These are phyloP conservation scores for Psophocarpus tetragonolobus DNA, from an alignment of 306 rosid genomes.

Conservation along the genomic window DNA sequence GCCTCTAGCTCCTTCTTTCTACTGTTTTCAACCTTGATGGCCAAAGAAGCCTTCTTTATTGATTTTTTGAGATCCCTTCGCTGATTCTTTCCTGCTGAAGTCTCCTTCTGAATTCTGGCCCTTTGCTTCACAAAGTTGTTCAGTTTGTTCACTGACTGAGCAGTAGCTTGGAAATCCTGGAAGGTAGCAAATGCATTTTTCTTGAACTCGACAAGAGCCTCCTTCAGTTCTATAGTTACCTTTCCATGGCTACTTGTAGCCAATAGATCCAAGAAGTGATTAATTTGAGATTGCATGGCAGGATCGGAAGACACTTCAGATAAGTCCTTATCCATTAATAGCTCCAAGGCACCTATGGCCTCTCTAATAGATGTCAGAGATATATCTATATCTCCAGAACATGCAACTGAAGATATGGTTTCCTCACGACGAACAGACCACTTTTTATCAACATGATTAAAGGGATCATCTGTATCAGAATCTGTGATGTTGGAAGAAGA, in stretches of 20 bases:
- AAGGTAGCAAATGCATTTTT: not conserved
- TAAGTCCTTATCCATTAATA: not conserved
- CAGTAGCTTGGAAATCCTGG: conserved; percentile 7
- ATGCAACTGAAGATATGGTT: not conserved
- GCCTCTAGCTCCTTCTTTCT: not conserved
- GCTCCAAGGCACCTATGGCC: not conserved
- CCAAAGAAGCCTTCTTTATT: not conserved
- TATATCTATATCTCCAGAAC: not conserved
- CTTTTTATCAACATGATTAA: not conserved
- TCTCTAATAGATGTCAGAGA: not conserved
- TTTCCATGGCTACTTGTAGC: not conserved
- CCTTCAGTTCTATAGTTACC: not conserved
- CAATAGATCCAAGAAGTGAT: not conserved
- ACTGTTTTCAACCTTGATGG: not conserved
- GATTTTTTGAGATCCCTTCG: not conserved
- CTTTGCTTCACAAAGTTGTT: not conserved
- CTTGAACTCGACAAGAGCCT: not conserved
- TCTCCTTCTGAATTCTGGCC: not conserved
- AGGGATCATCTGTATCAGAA: conserved; percentile 18
- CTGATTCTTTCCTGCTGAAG: not conserved
- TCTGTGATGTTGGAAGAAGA: not conserved
- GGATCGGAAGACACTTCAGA: not conserved
- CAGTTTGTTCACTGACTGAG: conserved; percentile 3
- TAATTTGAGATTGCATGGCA: not conserved
- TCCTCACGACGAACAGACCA: not conserved